Percentiles rank a stretch among this genome's conserved stretches.
phyloP scores from a whole-genome alignment of 1,139 yeast species.

The Saccharomycopsis hybrid region DNA sequence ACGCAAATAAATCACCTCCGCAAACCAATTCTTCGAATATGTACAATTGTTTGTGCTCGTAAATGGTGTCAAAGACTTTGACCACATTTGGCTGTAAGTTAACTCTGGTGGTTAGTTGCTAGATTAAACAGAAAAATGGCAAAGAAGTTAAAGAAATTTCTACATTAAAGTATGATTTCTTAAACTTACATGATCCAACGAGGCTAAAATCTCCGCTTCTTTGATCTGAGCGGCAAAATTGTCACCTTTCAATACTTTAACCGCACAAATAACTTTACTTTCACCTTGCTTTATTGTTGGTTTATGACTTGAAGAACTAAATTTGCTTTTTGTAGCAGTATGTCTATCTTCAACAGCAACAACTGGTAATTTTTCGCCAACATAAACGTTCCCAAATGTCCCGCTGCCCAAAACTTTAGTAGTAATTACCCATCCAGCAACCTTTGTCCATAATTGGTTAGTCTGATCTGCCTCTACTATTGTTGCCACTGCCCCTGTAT shows the following conservation, averaged over 20 bases:
- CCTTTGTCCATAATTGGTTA: too few relatives aligned
- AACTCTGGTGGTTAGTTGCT: too few relatives aligned
- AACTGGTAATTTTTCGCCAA: slow-evolving; percentile 2
- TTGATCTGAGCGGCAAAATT: slow-evolving; percentile 25
- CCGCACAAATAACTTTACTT: slow-evolving; percentile 37
- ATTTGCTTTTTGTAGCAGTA: neutral
- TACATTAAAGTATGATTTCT: too few relatives aligned
- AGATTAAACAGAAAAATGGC: too few relatives aligned
- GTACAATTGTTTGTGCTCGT: slow-evolving; percentile 34
- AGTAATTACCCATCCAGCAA: slow-evolving; percentile 45
- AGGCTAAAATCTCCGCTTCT: slow-evolving; percentile 39
- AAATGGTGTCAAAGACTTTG: slow-evolving; percentile 36
- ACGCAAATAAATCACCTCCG: slow-evolving; percentile 66
- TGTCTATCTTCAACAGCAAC: too few relatives aligned
- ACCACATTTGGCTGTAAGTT: slow-evolving; percentile 43
- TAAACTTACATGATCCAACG: slow-evolving; percentile 35
- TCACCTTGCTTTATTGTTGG: neutral
- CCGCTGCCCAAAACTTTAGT: slow-evolving; percentile 49
- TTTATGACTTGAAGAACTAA: neutral
- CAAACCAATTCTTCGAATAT: slow-evolving; percentile 48
- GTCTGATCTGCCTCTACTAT: too few relatives aligned
- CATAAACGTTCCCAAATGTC: slow-evolving; percentile 49
- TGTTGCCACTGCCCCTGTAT: too few relatives aligned
- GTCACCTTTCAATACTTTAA: slow-evolving; percentile 38
- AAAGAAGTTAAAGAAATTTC: too few relatives aligned